phyloP scores from a whole-genome alignment of 2,329 filamentous ascomycete species.

The Sporothrix globosa region DNA sequence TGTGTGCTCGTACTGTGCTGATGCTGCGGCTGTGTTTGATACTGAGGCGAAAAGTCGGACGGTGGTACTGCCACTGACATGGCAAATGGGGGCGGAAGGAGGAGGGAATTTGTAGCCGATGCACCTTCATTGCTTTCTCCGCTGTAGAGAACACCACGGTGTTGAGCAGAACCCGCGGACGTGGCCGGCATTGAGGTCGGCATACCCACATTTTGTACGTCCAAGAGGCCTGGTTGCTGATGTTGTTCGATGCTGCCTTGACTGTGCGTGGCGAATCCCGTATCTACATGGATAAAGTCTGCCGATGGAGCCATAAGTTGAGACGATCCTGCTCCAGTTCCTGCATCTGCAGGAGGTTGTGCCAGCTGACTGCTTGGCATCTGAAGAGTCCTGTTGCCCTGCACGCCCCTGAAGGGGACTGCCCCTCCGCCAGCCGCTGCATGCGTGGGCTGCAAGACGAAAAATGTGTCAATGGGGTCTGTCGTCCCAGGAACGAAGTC shows the following conservation, averaged over 20 bases:
- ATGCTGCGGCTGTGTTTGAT: neutral
- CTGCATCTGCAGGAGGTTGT: neutral
- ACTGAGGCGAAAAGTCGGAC: neutral
- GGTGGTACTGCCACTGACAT: neutral
- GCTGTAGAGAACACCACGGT: neutral
- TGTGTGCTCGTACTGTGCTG: neutral
- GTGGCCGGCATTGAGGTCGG: neutral
- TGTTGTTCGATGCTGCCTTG: neutral
- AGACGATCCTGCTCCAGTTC: neutral
- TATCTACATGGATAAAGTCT: neutral
- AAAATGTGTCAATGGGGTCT: slow-evolving; percentile 40
- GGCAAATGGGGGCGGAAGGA: slow-evolving; percentile 4
- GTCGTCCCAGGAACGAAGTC: slow-evolving; percentile 8
- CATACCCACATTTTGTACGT: neutral
- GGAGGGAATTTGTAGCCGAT: neutral
- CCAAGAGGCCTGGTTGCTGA: neutral
- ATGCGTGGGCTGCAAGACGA: slow-evolving; percentile 18
- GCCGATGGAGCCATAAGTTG: neutral
- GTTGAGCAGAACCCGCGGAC: neutral
- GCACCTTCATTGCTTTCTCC: neutral
- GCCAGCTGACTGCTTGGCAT: neutral
- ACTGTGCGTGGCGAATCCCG: neutral
- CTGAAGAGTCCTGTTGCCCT: neutral
- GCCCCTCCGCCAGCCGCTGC: neutral
- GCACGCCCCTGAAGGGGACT: neutral